Base-by-base conservation (phyloP, 208 protist species). In the Leishmania turanica region DNA sequence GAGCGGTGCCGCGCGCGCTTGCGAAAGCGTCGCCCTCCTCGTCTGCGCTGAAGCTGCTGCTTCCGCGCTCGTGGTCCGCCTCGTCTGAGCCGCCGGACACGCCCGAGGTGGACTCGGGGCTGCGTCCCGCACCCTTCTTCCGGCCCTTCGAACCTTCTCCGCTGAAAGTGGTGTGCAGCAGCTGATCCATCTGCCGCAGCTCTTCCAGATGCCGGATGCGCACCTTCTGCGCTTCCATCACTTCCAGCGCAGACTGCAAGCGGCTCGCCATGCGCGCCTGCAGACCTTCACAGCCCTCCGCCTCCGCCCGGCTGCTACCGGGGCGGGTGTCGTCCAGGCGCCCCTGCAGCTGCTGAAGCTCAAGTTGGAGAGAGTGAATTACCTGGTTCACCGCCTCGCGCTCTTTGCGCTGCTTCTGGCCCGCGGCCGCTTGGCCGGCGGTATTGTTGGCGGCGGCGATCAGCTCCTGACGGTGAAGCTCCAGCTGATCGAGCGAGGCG, bases 151-250 rank as follows among this genome's bases (percentile, higher is more conserved):
- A 27, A 21, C 58, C 66, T 53, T 75, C 72, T 15, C 49, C 7
- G 34, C 54, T 65, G 7, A 78, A 42, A 8, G 75, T 78, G 72
- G 68, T 76, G 42, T 86, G 60, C 76, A 82, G 56, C 62, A 79
- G 77, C 79, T 88, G 82, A 73, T 91, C 84, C 71, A 86, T 85
- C 49, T 85, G 75, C 13, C 86, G 70, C 51, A 90, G 65, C 87
- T 93, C 90, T 84, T 96, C 90, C 24, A 96, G 86, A 27, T 90
- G 78, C 27, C 68, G 77, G 68, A 96, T 89, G 51, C 84, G 91
- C 54, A 80, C 24, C 75, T 87, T 82, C 83, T 93, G 86, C 45
- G 85, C 51, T 54, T 88, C 56, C 37, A 96, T 78, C 1, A 85
- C 78, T 53, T 92, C 84, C 75, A 92, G 27, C 11, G 88, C 89